Evolutionary conservation across 257 asterid species (phyloP).

Genomic region (Scutellaria barbata): DNA sequence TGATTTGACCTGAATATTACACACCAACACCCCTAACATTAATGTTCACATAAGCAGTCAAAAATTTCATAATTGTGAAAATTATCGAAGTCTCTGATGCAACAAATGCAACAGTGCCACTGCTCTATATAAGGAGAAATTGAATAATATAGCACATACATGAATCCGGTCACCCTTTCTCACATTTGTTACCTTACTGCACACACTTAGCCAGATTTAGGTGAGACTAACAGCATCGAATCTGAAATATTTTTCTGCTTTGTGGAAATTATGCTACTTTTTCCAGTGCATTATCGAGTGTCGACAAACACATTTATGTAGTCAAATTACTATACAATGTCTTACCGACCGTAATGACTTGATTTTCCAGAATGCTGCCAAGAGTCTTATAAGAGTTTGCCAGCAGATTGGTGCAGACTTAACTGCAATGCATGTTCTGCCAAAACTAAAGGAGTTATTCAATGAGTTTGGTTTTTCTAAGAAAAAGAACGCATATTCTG

Average conservation of each 20-base stretch:
- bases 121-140: too few species aligned
- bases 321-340: conserved; percentile 23
- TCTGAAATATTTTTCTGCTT: conserved; percentile 5
- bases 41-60: conserved; percentile 18
- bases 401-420: conserved; percentile 88
- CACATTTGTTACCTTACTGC: neutral
- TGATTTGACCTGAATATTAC: neutral
- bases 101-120: too few species aligned
- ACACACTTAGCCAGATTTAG: conserved; percentile 6
- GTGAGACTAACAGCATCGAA: neutral
- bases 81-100: too few species aligned
- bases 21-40: neutral
- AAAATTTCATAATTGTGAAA: neutral
- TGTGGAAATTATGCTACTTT: conserved; percentile 20
- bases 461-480: conserved; percentile 87
- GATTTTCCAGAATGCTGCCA: conserved; percentile 73
- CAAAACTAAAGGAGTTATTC: conserved; percentile 78
- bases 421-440: conserved; percentile 80
- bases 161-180: neutral
- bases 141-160: too few species aligned
- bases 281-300: conserved; percentile 3
- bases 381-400: conserved; percentile 76
- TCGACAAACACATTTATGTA: conserved; percentile 16
- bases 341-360: conserved; percentile 36
- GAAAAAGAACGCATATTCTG: conserved; percentile 48